Percentiles rank a stretch among this genome's conserved stretches.
Conservation (phyloP, 2,329 filamentous ascomycete genomes). For the Neocucurbitaria cava region DNA sequence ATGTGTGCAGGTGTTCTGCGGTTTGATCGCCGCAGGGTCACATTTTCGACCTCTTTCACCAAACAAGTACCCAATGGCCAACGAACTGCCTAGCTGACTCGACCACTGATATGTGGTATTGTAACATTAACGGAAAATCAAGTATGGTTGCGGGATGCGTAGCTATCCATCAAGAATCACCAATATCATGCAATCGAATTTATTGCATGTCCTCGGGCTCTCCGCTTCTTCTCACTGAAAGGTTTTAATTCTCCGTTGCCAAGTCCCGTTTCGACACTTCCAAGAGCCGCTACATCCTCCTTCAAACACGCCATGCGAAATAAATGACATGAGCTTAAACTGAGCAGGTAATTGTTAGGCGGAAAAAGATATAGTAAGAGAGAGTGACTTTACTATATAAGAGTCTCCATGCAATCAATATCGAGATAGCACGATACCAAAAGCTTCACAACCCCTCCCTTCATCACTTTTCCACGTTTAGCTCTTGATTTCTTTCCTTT, state of each 20-base stretch:
- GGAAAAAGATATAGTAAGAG: not conserved
- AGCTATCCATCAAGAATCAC: not conserved
- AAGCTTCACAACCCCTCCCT: not conserved
- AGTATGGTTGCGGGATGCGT: not conserved
- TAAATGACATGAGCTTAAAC: not conserved
- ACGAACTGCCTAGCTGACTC: not conserved
- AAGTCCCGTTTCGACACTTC: not conserved
- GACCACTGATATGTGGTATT: not conserved
- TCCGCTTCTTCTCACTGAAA: not conserved
- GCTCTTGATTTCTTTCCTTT: not conserved
- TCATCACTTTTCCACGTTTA: not conserved
- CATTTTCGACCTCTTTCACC: not conserved
- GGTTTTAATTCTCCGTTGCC: constrained; percentile 4
- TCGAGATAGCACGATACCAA: not conserved
- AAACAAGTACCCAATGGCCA: not conserved
- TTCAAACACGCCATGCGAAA: constrained; percentile 1
- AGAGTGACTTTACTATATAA: not conserved
- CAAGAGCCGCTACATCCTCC: not conserved
- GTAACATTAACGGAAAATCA: not conserved
- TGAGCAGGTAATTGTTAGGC: not conserved
- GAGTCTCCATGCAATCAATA: not conserved
- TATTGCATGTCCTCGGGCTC: not conserved
- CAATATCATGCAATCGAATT: not conserved
- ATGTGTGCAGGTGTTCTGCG: not conserved
- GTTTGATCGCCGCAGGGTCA: constrained; percentile 4